phyloP scores from a whole-genome alignment of 106 monocot genomes.

The Agapanthus africanus region DNA sequence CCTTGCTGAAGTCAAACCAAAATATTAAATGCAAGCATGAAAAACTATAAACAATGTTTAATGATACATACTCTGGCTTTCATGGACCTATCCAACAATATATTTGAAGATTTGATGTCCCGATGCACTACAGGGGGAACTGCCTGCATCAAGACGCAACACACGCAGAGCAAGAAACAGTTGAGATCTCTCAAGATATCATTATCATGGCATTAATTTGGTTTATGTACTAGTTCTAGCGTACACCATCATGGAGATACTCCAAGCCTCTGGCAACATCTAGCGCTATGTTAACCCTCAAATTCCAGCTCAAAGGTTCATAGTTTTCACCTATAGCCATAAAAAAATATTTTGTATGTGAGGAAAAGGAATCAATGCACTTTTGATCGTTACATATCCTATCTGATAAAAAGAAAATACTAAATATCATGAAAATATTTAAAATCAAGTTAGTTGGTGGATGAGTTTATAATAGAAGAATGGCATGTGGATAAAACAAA shows the following conservation, averaged over 20 bases:
- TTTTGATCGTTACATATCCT: not conserved
- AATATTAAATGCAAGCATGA: not conserved
- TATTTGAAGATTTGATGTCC: constrained; percentile 92
- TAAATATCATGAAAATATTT: no score
- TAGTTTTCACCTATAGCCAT: constrained; percentile 37
- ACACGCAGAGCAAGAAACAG: constrained; percentile 10
- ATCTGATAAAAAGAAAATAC: not conserved
- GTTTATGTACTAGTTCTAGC: constrained; percentile 3
- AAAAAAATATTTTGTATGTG: not conserved
- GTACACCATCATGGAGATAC: constrained; percentile 97
- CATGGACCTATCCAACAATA: constrained; percentile 79
- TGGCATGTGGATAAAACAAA: not conserved
- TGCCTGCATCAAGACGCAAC: constrained; percentile 47
- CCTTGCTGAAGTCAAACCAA: not conserved
- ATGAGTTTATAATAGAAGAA: not conserved
- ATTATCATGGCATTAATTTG: not conserved
- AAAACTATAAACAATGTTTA: not conserved
- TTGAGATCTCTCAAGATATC: not conserved
- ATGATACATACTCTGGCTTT: constrained; percentile 68
- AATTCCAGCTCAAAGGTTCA: constrained; percentile 58
- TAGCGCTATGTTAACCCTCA: constrained; percentile 69
- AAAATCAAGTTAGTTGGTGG: not conserved
- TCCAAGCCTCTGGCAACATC: constrained; percentile 98
- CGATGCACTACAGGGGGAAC: constrained; percentile 88
- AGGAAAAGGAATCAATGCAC: not conserved